Conservation (phyloP, 2,329 filamentous ascomycete genomes). For the Zarea fungicola region DNA sequence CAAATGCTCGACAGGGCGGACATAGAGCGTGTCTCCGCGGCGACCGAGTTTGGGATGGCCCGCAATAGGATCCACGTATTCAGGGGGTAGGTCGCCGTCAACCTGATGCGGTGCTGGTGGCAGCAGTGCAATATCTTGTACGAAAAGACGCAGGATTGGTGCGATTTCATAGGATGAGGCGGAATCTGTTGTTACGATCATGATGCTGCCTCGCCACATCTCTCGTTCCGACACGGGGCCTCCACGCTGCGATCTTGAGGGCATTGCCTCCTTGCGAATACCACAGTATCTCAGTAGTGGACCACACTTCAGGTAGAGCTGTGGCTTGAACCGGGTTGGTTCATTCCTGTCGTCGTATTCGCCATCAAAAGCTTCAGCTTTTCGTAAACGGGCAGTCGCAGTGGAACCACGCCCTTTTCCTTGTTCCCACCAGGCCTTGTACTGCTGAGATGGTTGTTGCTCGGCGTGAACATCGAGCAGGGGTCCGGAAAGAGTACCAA, state of each 20-base stretch:
- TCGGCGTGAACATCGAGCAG: constrained; percentile 53
- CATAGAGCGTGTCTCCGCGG: constrained; percentile 80
- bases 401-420: constrained; percentile 42
- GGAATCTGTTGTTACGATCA: constrained; percentile 89
- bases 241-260: constrained; percentile 24
- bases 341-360: constrained; percentile 60
- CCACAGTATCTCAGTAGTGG: constrained; percentile 88
- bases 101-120: constrained; percentile 71
- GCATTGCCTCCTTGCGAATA: constrained; percentile 58
- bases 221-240: constrained; percentile 52
- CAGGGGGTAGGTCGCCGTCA: constrained; percentile 61
- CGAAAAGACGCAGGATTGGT: constrained; percentile 78
- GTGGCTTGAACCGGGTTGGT: constrained; percentile 73
- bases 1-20: constrained; percentile 82
- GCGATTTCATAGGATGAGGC: constrained; percentile 76
- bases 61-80: constrained; percentile 85
- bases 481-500: constrained; percentile 53
- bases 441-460: constrained; percentile 31
- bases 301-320: constrained; percentile 81
- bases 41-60: constrained; percentile 82
- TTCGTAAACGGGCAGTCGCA: constrained; percentile 42
- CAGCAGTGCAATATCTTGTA: constrained; percentile 77
- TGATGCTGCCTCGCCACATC: constrained; percentile 86
- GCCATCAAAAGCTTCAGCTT: constrained; percentile 60
- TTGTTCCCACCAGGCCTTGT: constrained; percentile 74